Percentiles rank a stretch among this genome's conserved stretches.
Conservation (phyloP, 805 yeast species). For the Scheffersomyces coipomensis region DNA sequence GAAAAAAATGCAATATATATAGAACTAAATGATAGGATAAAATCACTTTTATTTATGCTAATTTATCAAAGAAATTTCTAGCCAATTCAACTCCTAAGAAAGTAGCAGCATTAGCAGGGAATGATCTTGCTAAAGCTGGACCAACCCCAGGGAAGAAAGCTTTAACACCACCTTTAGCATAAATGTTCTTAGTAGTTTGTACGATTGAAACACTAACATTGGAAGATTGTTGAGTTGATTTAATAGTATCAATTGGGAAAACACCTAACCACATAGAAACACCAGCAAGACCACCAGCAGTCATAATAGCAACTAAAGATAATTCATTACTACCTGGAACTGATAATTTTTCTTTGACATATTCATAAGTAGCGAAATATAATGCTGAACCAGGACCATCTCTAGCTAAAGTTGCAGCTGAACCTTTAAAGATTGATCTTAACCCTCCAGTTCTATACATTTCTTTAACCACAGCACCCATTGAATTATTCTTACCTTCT, state of each 20-base stretch:
- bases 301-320: constrained; percentile 70
- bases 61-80: constrained; percentile 37
- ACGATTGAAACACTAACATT: constrained; percentile 52
- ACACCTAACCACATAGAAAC: constrained; percentile 96
- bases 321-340: constrained; percentile 50
- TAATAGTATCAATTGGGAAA: constrained; percentile 94
- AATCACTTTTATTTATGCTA: constrained; percentile 20
- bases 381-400: constrained; percentile 98
- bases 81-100: constrained; percentile 93
- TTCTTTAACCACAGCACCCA: constrained; percentile 60
- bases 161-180: constrained; percentile 73
- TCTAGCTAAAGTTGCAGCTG: constrained; percentile 87
- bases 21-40: no score
- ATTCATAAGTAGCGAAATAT: constrained; percentile 93
- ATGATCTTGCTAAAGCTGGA: constrained; percentile 89
- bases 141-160: constrained; percentile 98
- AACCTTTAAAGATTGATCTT: constrained; percentile 83
- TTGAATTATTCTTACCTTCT: constrained; percentile 41
- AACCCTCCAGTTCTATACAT: constrained; percentile 81
- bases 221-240: constrained; percentile 75
- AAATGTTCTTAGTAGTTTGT: constrained; percentile 67
- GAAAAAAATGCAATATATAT: no score
- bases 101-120: constrained; percentile 99
- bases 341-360: constrained; percentile 63
- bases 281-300: constrained; percentile 96